Conservation (phyloP, 495 filamentous ascomycete species). For the Xylaria intraflava region DNA sequence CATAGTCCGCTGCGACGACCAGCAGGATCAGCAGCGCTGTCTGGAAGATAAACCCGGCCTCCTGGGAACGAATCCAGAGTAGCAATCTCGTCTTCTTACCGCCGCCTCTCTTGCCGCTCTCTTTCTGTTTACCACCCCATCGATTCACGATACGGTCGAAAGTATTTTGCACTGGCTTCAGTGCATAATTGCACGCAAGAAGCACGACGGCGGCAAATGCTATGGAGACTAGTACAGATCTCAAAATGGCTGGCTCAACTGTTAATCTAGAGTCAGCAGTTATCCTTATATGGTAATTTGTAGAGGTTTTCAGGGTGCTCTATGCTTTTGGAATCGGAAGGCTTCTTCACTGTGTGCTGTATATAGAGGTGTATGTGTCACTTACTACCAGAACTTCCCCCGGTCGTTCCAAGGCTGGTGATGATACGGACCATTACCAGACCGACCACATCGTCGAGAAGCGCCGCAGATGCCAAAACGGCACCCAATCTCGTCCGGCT, state of each 20-base stretch:
- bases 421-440: conserved; percentile 71
- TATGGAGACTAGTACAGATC: conserved; percentile 53
- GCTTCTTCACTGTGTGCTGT: background rate
- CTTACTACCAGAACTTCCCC: conserved; percentile 11
- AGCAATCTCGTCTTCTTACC: background rate
- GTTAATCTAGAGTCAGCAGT: background rate
- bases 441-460: conserved; percentile 79
- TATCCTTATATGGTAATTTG: background rate
- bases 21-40: conserved; percentile 45
- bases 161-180: conserved; percentile 27
- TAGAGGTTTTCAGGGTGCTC: background rate
- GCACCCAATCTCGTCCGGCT: conserved; percentile 58
- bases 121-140: conserved; percentile 2
- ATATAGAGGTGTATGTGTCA: background rate
- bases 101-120: conserved; percentile 14
- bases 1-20: conserved; percentile 53
- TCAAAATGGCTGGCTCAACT: conserved; percentile 37
- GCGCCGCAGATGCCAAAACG: conserved; percentile 64
- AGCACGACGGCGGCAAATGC: conserved; percentile 47
- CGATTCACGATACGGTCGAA: conserved; percentile 11
- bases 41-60: conserved; percentile 33
- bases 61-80: conserved; percentile 7
- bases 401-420: conserved; percentile 35
- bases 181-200: conserved; percentile 38
- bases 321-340: background rate